Evolutionary conservation across 169 alveolate genomes (phyloP), one percentile per base, ranked within the genome.

Genomic region (Plasmodium adleri): DNA sequence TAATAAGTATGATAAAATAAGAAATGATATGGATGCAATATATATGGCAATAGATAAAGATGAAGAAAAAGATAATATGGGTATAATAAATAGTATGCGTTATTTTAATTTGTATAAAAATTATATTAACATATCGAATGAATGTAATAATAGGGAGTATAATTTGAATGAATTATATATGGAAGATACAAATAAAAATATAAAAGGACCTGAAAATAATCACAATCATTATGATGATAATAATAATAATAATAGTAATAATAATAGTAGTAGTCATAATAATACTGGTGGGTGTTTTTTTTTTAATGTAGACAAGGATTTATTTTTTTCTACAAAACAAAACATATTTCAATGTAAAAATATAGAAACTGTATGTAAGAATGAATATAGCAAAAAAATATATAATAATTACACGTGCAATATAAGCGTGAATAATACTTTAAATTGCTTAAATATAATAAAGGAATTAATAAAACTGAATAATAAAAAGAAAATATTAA

Each of bases 391-490:
- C 24, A 50, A 60, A 72, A 86, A 72, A n/a, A 86, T 86, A 58
- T 72, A 86, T 62, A 60, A 86, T 12, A 86, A 86, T 45, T 86
- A 72, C 20, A 72, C 62, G 10, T 72, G 58, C 58, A 86, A 47
- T 56, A 86, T 86, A 72, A 86, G 92, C 50, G 92, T 86, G 32
- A 86, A 86, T 72, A 86, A 86, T 20, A 86, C 88, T 10, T 24
- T 86, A 15, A 86, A 86, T 56, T 86, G 92, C 17, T 49, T 72
- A 22, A 86, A 73, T 13, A 86, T 72, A 10, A 60, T 86, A 45
- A 86, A 86, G 56, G 88, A 86, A 67, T 1, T 86, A 24, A 43
- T 86, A 63, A 86, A 60, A 66, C 54, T 86, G 45, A 86, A 86
- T 86, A 50, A 39, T 3, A 72, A 64, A 54, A 56, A 72, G 39